Evolutionary conservation across 495 filamentous ascomycete species (phyloP).

Genomic region (Beverwykella pulmonaria): DNA sequence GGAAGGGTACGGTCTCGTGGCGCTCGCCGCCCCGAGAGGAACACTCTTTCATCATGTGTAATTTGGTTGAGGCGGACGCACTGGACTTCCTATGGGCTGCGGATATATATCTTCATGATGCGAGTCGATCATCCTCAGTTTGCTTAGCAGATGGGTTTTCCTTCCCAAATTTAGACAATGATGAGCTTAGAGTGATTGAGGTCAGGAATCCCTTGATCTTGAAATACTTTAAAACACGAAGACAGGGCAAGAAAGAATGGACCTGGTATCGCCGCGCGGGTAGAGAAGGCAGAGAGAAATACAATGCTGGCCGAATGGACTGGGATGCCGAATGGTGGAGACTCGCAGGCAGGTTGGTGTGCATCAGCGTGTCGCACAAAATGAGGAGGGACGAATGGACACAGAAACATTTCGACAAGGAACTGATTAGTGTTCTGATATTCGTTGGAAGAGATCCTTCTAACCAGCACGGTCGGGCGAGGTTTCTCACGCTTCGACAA

Average conservation of each 20-base stretch:
- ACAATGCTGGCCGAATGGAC: not conserved
- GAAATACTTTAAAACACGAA: not conserved
- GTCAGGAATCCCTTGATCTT: not conserved
- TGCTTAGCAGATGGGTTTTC: not conserved
- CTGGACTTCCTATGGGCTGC: not conserved
- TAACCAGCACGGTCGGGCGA: not conserved
- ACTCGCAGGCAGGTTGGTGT: not conserved
- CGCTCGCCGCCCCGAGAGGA: not conserved
- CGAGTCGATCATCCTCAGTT: not conserved
- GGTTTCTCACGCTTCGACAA: not conserved
- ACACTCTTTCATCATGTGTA: conserved; percentile 1
- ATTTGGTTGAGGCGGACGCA: not conserved
- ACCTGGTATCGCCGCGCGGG: not conserved
- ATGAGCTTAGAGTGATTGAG: not conserved
- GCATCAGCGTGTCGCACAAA: not conserved
- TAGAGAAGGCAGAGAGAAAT: not conserved
- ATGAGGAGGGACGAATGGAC: not conserved
- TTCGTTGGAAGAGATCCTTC: not conserved
- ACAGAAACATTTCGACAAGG: not conserved
- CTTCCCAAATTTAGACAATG: not conserved
- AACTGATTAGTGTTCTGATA: conserved; percentile 3
- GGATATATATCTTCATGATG: not conserved
- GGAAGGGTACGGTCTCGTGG: not conserved
- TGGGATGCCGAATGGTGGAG: conserved; percentile 2
- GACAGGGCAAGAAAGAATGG: not conserved